Conservation (phyloP, 2,329 filamentous ascomycete species). For the Fusarium odoratissimum region DNA sequence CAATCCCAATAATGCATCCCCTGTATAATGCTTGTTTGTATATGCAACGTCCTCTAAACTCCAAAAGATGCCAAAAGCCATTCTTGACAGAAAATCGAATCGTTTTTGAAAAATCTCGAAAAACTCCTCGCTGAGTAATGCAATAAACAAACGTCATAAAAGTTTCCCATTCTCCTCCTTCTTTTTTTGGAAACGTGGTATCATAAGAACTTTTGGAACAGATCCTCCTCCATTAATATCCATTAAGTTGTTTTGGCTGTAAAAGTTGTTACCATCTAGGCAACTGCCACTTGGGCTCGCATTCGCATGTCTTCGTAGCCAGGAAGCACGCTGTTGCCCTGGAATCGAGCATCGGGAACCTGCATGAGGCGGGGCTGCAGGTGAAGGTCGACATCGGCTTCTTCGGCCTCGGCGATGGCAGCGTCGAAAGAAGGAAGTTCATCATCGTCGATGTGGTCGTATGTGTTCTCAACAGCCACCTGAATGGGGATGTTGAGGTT, state of each 20-base stretch:
- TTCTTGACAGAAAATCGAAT: slow-evolving; percentile 6
- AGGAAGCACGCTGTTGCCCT: slow-evolving; percentile 52
- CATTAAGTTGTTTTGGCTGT: slow-evolving; percentile 28
- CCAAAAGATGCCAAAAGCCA: slow-evolving; percentile 19
- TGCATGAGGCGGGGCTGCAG: slow-evolving; percentile 56
- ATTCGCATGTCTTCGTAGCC: slow-evolving; percentile 52
- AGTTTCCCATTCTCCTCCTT: slow-evolving; percentile 23
- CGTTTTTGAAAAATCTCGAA: slow-evolving; percentile 31
- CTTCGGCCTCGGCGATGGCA: slow-evolving; percentile 55
- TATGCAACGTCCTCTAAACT: slow-evolving; percentile 20
- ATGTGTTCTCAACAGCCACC: slow-evolving; percentile 57
- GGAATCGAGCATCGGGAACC: slow-evolving; percentile 49
- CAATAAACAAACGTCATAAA: slow-evolving; percentile 30
- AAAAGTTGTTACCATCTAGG: slow-evolving; percentile 20
- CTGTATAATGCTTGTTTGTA: slow-evolving; percentile 2
- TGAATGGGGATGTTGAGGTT: slow-evolving; percentile 63
- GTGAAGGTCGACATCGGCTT: slow-evolving; percentile 57
- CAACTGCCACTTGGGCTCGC: slow-evolving; percentile 42
- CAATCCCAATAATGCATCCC: slow-evolving; percentile 15
- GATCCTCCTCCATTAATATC: slow-evolving; percentile 35
- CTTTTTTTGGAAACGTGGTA: slow-evolving; percentile 26
- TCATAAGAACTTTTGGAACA: slow-evolving; percentile 30
- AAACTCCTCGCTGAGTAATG: slow-evolving; percentile 44
- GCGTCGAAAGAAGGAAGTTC: slow-evolving; percentile 63
- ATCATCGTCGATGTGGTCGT: slow-evolving; percentile 46